phyloP scores from a whole-genome alignment of 2,329 filamentous ascomycete species.

The Phaeoacremonium minimum region DNA sequence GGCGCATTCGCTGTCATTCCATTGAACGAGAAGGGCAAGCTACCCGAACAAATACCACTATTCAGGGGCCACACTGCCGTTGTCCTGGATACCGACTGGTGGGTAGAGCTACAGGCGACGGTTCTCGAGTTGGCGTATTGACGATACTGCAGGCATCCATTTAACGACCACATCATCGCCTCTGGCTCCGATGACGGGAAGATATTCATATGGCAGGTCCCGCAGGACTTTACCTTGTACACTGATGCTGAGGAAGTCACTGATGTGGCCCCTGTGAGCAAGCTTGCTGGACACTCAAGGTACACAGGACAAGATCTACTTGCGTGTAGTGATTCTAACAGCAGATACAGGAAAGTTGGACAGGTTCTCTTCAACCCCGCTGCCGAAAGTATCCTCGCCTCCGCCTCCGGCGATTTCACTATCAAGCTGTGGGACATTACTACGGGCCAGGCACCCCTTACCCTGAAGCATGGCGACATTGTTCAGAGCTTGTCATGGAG shows the following conservation, averaged over 20 bases:
- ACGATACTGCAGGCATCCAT: slow-evolving; percentile 69
- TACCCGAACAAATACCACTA: slow-evolving; percentile 88
- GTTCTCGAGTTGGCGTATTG: not conserved
- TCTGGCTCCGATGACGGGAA: slow-evolving; percentile 96
- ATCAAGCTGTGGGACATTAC: slow-evolving; percentile 95
- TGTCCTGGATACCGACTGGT: slow-evolving; percentile 98
- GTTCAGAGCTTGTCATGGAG: slow-evolving; percentile 97
- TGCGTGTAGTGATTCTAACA: too few relatives aligned
- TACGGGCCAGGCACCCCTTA: slow-evolving; percentile 68
- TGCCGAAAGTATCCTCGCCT: slow-evolving; percentile 91
- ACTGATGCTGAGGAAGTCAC: slow-evolving; percentile 79
- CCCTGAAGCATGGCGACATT: slow-evolving; percentile 83
- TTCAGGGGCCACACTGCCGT: slow-evolving; percentile 95
- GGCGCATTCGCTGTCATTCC: slow-evolving; percentile 97
- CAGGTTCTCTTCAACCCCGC: slow-evolving; percentile 97
- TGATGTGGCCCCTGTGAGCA: slow-evolving; percentile 76
- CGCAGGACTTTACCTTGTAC: slow-evolving; percentile 78
- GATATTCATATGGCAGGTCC: slow-evolving; percentile 95
- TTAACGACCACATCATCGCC: slow-evolving; percentile 88
- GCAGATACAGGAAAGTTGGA: slow-evolving; percentile 85
- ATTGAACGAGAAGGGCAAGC: slow-evolving; percentile 79
- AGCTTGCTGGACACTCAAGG: slow-evolving; percentile 83
- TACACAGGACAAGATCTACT: too few relatives aligned
- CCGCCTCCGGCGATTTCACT: slow-evolving; percentile 89
- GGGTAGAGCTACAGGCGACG: slow-evolving; percentile 24